phyloP scores from a whole-genome alignment of 2,329 filamentous ascomycete genomes.

The Fusarium palustre region DNA sequence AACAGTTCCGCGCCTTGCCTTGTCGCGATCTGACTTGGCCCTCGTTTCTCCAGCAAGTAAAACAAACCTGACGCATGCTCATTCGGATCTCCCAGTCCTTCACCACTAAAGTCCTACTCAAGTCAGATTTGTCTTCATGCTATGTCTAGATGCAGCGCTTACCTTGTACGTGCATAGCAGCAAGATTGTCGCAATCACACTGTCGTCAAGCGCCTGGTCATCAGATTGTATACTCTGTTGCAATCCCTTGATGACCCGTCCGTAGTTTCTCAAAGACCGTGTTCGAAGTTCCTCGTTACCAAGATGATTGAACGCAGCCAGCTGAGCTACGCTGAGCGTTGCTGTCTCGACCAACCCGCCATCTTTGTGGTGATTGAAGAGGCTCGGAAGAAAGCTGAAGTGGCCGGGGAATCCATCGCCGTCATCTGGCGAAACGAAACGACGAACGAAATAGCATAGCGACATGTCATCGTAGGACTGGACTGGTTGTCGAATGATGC shows the following conservation, averaged over 20 bases:
- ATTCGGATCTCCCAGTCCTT: conserved; percentile 44
- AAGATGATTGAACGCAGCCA: conserved; percentile 52
- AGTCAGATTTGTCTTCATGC: background rate
- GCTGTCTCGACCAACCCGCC: conserved; percentile 48
- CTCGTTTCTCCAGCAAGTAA: conserved; percentile 50
- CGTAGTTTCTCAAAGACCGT: conserved; percentile 49
- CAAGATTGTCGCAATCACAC: conserved; percentile 48
- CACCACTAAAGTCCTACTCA: conserved; percentile 50
- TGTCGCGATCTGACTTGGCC: conserved; percentile 48
- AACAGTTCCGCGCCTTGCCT: conserved; percentile 49
- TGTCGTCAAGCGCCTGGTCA: conserved; percentile 47
- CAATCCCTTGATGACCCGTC: conserved; percentile 46
- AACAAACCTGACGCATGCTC: conserved; percentile 52
- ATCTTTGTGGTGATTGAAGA: conserved; percentile 45
- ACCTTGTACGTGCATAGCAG: conserved; percentile 50
- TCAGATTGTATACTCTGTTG: conserved; percentile 46
- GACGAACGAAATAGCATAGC: conserved; percentile 51
- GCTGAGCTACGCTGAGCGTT: conserved; percentile 51
- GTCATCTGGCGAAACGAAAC: conserved; percentile 50
- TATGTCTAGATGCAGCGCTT: background rate
- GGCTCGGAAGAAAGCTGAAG: conserved; percentile 49
- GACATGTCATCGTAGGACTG: conserved; percentile 47
- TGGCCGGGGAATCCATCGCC: conserved; percentile 50
- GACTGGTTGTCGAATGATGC: conserved; percentile 20
- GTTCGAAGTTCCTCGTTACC: conserved; percentile 46